These are phyloP conservation scores for Thuidium tamariscinum DNA, from an alignment of 225 moss, liverwort and hornwort species.

Conservation along the genomic window DNA sequence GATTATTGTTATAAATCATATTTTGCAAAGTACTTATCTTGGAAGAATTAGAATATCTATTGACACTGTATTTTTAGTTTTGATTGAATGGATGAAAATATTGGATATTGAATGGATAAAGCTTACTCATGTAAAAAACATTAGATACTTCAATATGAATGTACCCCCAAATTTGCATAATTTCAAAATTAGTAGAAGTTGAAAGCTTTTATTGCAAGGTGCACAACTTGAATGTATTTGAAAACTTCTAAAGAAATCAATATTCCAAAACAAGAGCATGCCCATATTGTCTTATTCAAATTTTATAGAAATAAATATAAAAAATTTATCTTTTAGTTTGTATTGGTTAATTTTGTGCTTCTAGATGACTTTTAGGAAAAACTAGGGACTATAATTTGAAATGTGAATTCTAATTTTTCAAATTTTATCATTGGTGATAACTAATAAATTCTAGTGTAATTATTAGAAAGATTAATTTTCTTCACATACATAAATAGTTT, in stretches of 20 bases:
- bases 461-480: no score
- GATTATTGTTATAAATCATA: neutral
- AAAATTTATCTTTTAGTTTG: rapidly evolving
- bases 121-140: neutral
- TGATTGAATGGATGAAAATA: neutral
- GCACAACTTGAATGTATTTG: rapidly evolving
- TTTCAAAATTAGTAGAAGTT: rapidly evolving
- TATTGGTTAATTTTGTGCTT: neutral
- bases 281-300: neutral
- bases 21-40: neutral
- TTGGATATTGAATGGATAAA: neutral
- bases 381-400: neutral
- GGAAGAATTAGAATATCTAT: neutral
- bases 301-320: no score
- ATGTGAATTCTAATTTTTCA: neutral
- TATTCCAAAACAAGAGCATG: neutral
- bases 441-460: neutral
- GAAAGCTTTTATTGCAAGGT: no score
- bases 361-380: rapidly evolving
- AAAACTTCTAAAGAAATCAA: neutral
- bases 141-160: neutral
- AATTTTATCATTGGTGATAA: neutral
- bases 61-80: rapidly evolving
- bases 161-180: rapidly evolving
- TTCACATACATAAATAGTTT: no score